Evolutionary conservation across 2,329 filamentous ascomycete genomes (phyloP), one percentile per base, ranked within the genome.

Genomic region (Pseudocercospora eumusae): DNA sequence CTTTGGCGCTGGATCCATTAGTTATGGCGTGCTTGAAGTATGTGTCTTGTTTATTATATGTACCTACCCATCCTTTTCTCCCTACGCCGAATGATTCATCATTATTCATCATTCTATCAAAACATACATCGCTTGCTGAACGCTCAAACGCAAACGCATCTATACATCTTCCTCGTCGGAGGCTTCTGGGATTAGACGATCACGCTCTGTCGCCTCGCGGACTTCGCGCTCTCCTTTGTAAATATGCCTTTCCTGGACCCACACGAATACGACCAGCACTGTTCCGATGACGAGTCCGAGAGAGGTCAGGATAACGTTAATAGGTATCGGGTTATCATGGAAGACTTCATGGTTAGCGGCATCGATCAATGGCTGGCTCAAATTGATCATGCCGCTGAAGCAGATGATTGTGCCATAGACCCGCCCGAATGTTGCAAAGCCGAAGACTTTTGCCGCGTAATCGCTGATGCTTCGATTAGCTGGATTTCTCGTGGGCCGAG

Each of bases 351-450:
- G 90, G 44, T 92, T 91, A 45, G 92, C 75, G 21, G 87, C 86
- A 74, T 96, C 92, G 36, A 96, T 82, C 0, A 85, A 89, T 7
- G 88, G 88, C 79, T 96, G 92, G 3, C 86, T 86, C 70, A 96
- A 91, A 76, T 96, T 96, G 69, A 93, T 82, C 0, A 96, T 75
- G 0, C 93, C 92, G 0, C 91, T 88, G 3, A 95, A 78, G 76
- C 90, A 95, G 70, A 96, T 96, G 68, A 96, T 90, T 27, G 92
- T 84, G 21, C 92, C 92, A 76, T 96, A 96, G 20, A 96, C 91
- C 56, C 90, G 95, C 47, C 92, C 93, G 69, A 96, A 96, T 0
- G 92, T 96, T 64, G 88, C 84, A 78, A 96, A 96, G n/a, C 92
- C 92, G 75, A 96, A 96, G 42, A 96, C 91, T 77, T 96, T 96